Evolutionary conservation across 176 grass and related monocot genomes (phyloP).

Genomic region (Lolium multiflorum): DNA sequence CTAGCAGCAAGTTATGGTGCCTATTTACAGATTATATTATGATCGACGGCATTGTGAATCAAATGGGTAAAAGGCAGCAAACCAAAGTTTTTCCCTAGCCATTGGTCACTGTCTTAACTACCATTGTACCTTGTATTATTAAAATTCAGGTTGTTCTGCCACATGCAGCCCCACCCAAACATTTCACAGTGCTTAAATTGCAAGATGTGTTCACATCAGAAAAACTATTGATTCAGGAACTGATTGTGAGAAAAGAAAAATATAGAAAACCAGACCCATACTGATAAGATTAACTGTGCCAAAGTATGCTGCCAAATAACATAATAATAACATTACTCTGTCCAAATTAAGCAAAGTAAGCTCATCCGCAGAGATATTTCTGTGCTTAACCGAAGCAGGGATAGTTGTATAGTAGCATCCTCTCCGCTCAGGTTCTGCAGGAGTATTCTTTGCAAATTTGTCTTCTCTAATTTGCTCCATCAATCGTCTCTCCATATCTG

Average conservation of each 20-base stretch:
- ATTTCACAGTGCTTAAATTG: neutral
- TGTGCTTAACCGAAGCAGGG: constrained; percentile 75
- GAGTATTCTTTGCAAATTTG: constrained; percentile 63
- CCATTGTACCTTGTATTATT: neutral
- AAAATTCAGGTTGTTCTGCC: neutral
- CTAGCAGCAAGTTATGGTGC: neutral
- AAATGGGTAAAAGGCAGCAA: neutral
- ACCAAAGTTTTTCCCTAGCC: neutral
- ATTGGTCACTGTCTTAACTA: neutral
- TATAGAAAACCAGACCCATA: neutral
- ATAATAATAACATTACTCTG: constrained; percentile 68
- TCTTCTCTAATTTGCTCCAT: constrained; percentile 67
- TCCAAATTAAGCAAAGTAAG: constrained; percentile 88
- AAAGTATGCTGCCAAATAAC: neutral
- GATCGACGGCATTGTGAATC: neutral
- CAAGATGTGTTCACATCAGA: neutral
- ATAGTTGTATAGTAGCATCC: constrained; percentile 89
- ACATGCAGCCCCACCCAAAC: neutral
- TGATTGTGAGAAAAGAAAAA: neutral
- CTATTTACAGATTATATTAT: constrained; percentile 31
- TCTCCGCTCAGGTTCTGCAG: constrained; percentile 47
- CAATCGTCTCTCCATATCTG: constrained; percentile 70
- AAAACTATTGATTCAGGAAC: neutral
- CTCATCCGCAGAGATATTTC: constrained; percentile 65
- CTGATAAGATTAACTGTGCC: neutral